A percentile compares a stretch with the other conserved stretches of the same genome.
phyloP scores from a whole-genome alignment of 78 protist genomes.

The Dictyostelium citrinum region DNA sequence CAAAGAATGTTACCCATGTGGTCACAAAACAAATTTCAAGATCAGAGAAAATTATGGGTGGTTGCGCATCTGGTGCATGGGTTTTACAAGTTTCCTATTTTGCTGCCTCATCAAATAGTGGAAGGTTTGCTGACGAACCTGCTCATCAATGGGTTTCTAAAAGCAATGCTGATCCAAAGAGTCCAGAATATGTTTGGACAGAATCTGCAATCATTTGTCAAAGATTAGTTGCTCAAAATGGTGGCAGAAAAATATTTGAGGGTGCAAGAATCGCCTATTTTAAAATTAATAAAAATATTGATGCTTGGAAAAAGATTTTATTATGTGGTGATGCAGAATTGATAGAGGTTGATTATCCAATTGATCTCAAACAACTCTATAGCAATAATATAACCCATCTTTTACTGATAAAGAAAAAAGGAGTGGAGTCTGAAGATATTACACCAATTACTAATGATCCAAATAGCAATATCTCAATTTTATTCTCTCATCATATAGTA shows the following conservation, averaged over 20 bases:
- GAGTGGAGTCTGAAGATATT: not conserved
- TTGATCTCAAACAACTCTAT: not conserved
- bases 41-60: not conserved
- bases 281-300: not conserved
- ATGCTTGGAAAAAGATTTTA: conserved; percentile 12
- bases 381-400: not conserved
- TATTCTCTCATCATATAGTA: not conserved
- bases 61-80: conserved; percentile 33
- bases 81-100: not conserved
- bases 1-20: not conserved
- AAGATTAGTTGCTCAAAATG: not conserved
- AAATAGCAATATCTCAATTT: not conserved
- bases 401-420: not conserved
- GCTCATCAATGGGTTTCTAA: not conserved
- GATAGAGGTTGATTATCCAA: not conserved
- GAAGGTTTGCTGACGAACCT: not conserved
- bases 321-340: conserved; percentile 23
- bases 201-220: not conserved
- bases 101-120: not conserved
- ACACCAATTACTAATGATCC: not conserved
- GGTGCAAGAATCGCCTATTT: not conserved
- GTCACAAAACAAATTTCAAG: not conserved
- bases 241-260: not conserved
- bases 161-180: not conserved
- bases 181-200: not conserved